Conservation (phyloP, 2,329 filamentous ascomycete genomes). For the Trichophyton verrucosum region DNA sequence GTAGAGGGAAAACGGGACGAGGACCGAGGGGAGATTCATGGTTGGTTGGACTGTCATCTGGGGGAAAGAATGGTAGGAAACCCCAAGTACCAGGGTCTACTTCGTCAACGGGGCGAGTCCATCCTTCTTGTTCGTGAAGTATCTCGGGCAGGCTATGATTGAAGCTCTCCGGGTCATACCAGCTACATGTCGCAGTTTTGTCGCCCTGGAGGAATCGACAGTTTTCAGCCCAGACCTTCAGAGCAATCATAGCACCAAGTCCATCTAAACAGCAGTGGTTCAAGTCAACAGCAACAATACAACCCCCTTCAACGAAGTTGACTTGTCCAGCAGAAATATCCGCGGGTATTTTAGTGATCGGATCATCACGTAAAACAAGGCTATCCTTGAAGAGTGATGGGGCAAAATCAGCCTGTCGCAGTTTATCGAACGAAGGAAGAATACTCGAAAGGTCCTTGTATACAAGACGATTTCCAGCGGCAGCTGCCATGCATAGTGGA, state of each 20-base stretch:
- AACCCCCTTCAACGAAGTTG: slow-evolving; percentile 1
- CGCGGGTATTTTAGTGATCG: not conserved
- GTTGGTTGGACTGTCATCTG: not conserved
- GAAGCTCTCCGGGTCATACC: slow-evolving; percentile 4
- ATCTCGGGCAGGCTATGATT: slow-evolving; percentile 3
- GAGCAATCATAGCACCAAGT: not conserved
- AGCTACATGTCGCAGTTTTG: slow-evolving; percentile 1
- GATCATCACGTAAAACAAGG: slow-evolving; percentile 3
- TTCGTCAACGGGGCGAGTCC: not conserved
- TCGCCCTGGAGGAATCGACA: slow-evolving; percentile 3
- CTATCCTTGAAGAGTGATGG: slow-evolving; percentile 2
- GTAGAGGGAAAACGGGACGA: not conserved
- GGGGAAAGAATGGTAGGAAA: slow-evolving; percentile 3
- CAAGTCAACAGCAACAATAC: slow-evolving; percentile 1
- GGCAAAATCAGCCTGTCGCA: not conserved
- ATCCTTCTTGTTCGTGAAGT: slow-evolving; percentile 1
- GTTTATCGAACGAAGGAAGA: not conserved
- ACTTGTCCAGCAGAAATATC: slow-evolving; percentile 3
- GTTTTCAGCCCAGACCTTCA: slow-evolving; percentile 3
- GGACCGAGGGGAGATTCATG: not conserved
- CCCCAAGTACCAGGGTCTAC: slow-evolving; percentile 2
- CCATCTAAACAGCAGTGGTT: slow-evolving; percentile 5
- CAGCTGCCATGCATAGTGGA: not conserved
- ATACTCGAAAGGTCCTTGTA: not conserved
- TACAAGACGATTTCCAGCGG: not conserved